Conservation (phyloP, 768 basidiomycete species). For the Mycena vitilis region DNA sequence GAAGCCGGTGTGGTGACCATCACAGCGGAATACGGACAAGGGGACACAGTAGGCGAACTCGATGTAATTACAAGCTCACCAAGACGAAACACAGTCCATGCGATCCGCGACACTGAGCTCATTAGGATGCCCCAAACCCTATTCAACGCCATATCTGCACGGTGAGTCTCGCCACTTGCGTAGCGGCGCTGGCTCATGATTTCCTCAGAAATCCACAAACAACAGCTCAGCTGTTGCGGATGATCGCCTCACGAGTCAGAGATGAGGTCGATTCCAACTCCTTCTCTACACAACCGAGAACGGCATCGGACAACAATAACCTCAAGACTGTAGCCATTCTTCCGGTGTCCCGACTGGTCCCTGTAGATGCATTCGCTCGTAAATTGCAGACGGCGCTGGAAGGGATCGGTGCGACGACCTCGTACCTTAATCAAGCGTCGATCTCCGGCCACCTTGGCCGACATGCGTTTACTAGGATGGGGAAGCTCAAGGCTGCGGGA, state of each 20-base stretch:
- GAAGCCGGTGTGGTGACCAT: slow-evolving; percentile 83
- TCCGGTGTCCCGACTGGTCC: slow-evolving; percentile 88
- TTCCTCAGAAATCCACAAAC: slow-evolving; percentile 79
- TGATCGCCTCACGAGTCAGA: slow-evolving; percentile 93
- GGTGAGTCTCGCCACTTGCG: slow-evolving; percentile 55
- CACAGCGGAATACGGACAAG: slow-evolving; percentile 94
- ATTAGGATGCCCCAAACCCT: slow-evolving; percentile 97
- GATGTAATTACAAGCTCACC: slow-evolving; percentile 95
- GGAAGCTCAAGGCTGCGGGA: slow-evolving; percentile 90
- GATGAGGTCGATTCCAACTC: slow-evolving; percentile 80
- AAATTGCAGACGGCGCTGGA: slow-evolving; percentile 91
- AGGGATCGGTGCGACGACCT: slow-evolving; percentile 92
- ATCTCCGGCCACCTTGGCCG: slow-evolving; percentile 92
- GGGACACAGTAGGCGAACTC: slow-evolving; percentile 96
- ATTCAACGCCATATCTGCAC: slow-evolving; percentile 95
- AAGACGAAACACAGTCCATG: slow-evolving; percentile 92
- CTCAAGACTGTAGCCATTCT: slow-evolving; percentile 95
- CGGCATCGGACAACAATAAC: slow-evolving; percentile 83
- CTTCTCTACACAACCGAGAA: slow-evolving; percentile 59
- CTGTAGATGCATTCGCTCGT: slow-evolving; percentile 89
- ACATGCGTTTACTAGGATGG: slow-evolving; percentile 96
- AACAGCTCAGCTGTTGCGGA: slow-evolving; percentile 84
- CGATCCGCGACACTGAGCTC: slow-evolving; percentile 97
- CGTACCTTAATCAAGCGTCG: slow-evolving; percentile 93
- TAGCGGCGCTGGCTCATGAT: slow-evolving; percentile 1